These are phyloP conservation scores for Xylariaceae sp. DNA, from an alignment of 2,329 filamentous ascomycete genomes.

Conservation along the genomic window DNA sequence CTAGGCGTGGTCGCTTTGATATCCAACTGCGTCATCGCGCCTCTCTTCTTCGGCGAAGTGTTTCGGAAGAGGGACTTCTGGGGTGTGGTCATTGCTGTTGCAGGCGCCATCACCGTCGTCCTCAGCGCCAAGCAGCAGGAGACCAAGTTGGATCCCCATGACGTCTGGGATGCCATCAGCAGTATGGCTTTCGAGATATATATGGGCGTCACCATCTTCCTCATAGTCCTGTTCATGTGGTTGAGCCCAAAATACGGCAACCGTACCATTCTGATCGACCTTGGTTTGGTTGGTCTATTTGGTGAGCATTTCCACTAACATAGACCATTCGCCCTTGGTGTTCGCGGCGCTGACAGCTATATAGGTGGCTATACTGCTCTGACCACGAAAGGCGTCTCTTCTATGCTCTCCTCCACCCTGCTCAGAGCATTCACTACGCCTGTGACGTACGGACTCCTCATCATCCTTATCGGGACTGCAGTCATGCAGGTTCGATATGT, in stretches of 20 bases:
- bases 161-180: slow-evolving; percentile 84
- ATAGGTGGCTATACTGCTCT: slow-evolving; percentile 90
- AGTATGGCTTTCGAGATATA: slow-evolving; percentile 88
- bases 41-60: slow-evolving; percentile 83
- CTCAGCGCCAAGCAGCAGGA: slow-evolving; percentile 85
- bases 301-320: too few relatives aligned
- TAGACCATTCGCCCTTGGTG: slow-evolving; percentile 1
- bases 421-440: slow-evolving; percentile 86
- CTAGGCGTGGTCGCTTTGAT: slow-evolving; percentile 94
- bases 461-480: slow-evolving; percentile 74
- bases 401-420: slow-evolving; percentile 84
- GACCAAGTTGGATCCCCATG: slow-evolving; percentile 80
- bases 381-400: slow-evolving; percentile 93
- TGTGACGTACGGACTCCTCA: slow-evolving; percentile 78
- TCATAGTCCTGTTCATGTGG: slow-evolving; percentile 75
- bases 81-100: slow-evolving; percentile 81
- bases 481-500: slow-evolving; percentile 97
- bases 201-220: slow-evolving; percentile 61
- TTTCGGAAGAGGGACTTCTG: slow-evolving; percentile 80
- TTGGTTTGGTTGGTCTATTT: slow-evolving; percentile 88
- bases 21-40: slow-evolving; percentile 94
- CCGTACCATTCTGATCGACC: slow-evolving; percentile 80
- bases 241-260: slow-evolving; percentile 78
- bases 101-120: slow-evolving; percentile 85
- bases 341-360: slow-evolving; percentile 5